Evolutionary conservation across 352 stramenopile genomes (phyloP), one percentile per base, ranked within the genome.

Genomic region (Phytophthora hibernalis): DNA sequence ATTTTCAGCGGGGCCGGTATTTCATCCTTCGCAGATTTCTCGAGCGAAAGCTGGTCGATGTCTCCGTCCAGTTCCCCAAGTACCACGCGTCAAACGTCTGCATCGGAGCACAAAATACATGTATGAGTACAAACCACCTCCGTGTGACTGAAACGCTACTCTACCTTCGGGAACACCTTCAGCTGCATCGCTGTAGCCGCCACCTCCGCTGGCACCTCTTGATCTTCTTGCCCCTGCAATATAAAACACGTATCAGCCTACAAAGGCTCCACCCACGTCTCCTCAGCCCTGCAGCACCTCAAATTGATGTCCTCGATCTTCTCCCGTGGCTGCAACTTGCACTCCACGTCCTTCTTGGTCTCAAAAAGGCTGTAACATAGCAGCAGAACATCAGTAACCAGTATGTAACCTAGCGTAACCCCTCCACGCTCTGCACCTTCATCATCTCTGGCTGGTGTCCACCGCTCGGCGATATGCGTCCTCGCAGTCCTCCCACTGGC

Each of bases 21-120:
- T 31, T 96, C 88, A 2, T 91, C 72, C 52, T 94, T 94, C 2
- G 82, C 73, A 8, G 77, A 82, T 13, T 69, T 58, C 2, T 79
- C 62, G 3, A 93, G 55, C 35, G 66, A 82, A 9, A 85, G 65
- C 24, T 90, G 74, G 1, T 51, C 61, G 18, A 65, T 35, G 0
- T 70, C 68, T 20, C 54, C 50, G 62, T 22, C 64, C 43, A 53
- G 62, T 47, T 55, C 74, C 49, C 71, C 28, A 94, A 70, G 61
- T 92, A 90, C 81, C 80, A 96, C 22, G 85, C 79, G 28, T 91
- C 75, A 54, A 96, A 92, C 1, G 85, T 84, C 86, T 95, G 28
- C 18, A 50, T 2, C 37, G 28, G 18, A 58, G n/a, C 20, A 52
- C 12, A 55, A 40, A 21, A 18, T 12, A n/a, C n/a, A n/a, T n/a